Base-by-base conservation (phyloP, 148 eudicot species). In the Cornus kousa region DNA sequence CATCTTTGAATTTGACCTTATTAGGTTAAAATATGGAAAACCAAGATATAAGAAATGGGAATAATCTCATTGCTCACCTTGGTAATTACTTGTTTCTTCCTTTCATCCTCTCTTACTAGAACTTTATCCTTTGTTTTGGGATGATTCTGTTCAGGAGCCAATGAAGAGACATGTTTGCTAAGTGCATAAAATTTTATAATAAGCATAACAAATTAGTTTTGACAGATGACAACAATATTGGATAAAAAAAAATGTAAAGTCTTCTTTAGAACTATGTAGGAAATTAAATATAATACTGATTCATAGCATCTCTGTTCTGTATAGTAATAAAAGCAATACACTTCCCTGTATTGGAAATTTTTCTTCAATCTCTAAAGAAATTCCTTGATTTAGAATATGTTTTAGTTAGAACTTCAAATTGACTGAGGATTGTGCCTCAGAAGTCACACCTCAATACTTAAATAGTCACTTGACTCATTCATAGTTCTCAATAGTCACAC, bases 31-130 rank as follows among this genome's bases (percentile, higher is more conserved):
- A 7, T 9, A 17, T 17, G 22, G 4, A n/a, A 17, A 5, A 5
- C 66, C 66, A 62, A 62, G 4, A 19, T 1, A 62, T 1, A 17
- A n/a, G 19, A 62, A 17, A 62, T 53, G 5, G 0, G 0, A n/a
- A n/a, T 48, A 48, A 7, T 9, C 19, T 57, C 19, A 57, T n/a
- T 20, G 7, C 7, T 14, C 22, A 72, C 74, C 74, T 72, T 72
- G 62, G 62, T 37, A 50, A 24, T 7, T 12, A 12, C 35, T 72
- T 72, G 74, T 48, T 72, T 72, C 74, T 72, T 72, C 64, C n/a
- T 72, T 22, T 72, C 74, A 72, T 8, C 31, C 55, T 72, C 74
- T 9, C 50, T 72, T 60, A 28, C 74, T 43, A 13, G 35, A 24
- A 16, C 50, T 50, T 24, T 72, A 16, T 50, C 31, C 60, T 48